A percentile compares a stretch with the other conserved stretches of the same genome.
Evolutionary conservation across 202 grass and related monocot species (phyloP).

Genomic region (Elaeis oleifera): DNA sequence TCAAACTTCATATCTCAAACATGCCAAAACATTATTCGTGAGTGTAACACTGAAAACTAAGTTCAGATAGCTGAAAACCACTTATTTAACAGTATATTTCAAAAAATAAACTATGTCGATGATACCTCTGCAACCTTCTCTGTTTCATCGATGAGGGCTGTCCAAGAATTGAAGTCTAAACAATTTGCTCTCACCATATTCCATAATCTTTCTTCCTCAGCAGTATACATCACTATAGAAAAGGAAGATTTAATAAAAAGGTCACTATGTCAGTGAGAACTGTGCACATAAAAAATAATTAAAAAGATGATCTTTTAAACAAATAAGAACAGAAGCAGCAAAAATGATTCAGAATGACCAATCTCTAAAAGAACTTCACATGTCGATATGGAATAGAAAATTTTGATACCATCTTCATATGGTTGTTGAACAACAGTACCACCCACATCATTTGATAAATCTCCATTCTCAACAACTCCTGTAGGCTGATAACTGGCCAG

Average conservation of each 20-base stretch:
- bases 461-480: conserved; percentile 53
- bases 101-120: neutral
- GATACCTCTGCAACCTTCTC: conserved; percentile 69
- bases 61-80: too few species aligned
- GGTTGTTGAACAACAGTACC: conserved; percentile 38
- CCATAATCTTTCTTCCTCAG: conserved; percentile 93
- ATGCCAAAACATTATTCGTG: too few species aligned
- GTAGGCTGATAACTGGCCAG: conserved; percentile 39
- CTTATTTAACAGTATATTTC: too few species aligned
- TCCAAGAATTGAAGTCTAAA: conserved; percentile 92
- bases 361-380: neutral
- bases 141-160: conserved; percentile 79
- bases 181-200: conserved; percentile 50
- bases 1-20: too few species aligned
- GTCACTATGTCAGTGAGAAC: conserved; percentile 1
- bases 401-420: conserved; percentile 62
- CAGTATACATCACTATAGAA: conserved; percentile 54
- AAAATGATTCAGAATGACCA: neutral
- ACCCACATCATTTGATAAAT: conserved; percentile 20
- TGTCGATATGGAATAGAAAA: neutral
- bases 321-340: neutral
- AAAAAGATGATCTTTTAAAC: conserved; percentile 2
- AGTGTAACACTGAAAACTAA: too few species aligned
- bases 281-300: neutral
- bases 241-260: conserved; percentile 10